Percentiles rank a stretch among this genome's conserved stretches.
phyloP scores from a whole-genome alignment of 768 basidiomycete genomes.

The Strobilomyces echinocephalus region DNA sequence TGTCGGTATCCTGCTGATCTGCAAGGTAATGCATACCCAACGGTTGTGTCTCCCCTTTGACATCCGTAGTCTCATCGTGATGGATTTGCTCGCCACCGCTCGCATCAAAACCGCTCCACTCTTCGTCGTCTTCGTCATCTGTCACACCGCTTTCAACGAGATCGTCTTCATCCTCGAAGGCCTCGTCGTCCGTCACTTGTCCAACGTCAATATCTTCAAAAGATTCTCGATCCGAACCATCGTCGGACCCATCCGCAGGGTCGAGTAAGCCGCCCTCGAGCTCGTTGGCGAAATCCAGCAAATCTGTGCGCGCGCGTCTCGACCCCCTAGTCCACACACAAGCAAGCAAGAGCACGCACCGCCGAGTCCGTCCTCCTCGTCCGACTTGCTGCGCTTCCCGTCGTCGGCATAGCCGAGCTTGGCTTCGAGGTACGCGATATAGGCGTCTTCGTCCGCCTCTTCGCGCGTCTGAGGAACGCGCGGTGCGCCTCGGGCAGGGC shows the following conservation, averaged over 20 bases:
- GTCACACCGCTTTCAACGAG: neutral
- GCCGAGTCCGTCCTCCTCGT: constrained; percentile 77
- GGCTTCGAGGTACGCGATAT: constrained; percentile 79
- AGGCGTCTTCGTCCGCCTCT: constrained; percentile 73
- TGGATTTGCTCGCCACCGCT: neutral
- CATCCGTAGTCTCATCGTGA: neutral
- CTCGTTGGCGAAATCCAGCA: constrained; percentile 47
- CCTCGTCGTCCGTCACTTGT: neutral
- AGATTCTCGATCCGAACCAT: neutral
- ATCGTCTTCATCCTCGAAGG: constrained; percentile 4
- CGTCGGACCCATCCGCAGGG: neutral
- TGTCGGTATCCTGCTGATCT: neutral
- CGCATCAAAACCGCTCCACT: constrained; percentile 35
- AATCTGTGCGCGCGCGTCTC: constrained; percentile 34
- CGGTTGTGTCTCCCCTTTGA: constrained; percentile 3
- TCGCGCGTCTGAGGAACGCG: constrained; percentile 31
- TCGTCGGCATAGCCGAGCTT: constrained; percentile 56
- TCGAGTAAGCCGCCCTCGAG: constrained; percentile 12
- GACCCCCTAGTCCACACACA: neutral
- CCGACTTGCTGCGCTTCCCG: constrained; percentile 39
- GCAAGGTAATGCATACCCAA: constrained; percentile 11
- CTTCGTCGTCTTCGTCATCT: neutral
- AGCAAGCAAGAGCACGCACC: constrained; percentile 43
- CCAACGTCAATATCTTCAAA: neutral
- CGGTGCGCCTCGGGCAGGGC: neutral